phyloP scores from a whole-genome alignment of 1,284 basidiomycete genomes.

The Flammula alnicola region DNA sequence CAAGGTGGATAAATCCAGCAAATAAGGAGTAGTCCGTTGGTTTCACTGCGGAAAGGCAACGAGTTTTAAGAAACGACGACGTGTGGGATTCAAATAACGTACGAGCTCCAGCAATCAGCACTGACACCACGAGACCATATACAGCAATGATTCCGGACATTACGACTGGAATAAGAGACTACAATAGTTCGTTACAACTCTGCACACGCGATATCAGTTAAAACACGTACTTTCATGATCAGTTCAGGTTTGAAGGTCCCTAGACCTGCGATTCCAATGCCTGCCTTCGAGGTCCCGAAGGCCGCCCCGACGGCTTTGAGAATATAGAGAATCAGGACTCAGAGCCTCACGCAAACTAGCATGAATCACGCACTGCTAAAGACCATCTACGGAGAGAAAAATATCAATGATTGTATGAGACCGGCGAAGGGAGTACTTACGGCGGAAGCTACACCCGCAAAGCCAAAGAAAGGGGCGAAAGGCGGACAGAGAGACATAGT shows the following conservation, averaged over 20 bases:
- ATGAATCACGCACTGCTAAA: conserved; percentile 69
- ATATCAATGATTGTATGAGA: conserved; percentile 5
- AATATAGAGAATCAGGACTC: conserved; percentile 8
- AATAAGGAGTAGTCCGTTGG: conserved; percentile 73
- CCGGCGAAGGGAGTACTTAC: conserved; percentile 46
- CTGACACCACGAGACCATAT: conserved; percentile 81
- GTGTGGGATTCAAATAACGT: conserved; percentile 28
- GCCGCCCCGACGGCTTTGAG: conserved; percentile 87
- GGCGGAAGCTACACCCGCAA: conserved; percentile 81
- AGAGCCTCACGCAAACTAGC: conserved; percentile 7
- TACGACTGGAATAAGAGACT: conserved; percentile 92
- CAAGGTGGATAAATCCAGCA: conserved; percentile 93
- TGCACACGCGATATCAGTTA: neutral
- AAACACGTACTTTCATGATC: conserved; percentile 87
- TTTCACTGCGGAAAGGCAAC: conserved; percentile 53
- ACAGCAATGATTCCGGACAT: conserved; percentile 87
- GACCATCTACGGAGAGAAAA: conserved; percentile 67
- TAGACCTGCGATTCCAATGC: conserved; percentile 96
- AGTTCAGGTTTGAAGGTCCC: conserved; percentile 95
- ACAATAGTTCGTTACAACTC: neutral
- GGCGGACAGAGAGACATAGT: conserved; percentile 74
- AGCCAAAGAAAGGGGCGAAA: conserved; percentile 86
- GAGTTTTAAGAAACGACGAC: neutral
- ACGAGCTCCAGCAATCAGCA: conserved; percentile 72
- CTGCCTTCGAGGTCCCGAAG: conserved; percentile 96